Evolutionary conservation across 768 basidiomycete species (phyloP).

Genomic region (Mrakia frigida): DNA sequence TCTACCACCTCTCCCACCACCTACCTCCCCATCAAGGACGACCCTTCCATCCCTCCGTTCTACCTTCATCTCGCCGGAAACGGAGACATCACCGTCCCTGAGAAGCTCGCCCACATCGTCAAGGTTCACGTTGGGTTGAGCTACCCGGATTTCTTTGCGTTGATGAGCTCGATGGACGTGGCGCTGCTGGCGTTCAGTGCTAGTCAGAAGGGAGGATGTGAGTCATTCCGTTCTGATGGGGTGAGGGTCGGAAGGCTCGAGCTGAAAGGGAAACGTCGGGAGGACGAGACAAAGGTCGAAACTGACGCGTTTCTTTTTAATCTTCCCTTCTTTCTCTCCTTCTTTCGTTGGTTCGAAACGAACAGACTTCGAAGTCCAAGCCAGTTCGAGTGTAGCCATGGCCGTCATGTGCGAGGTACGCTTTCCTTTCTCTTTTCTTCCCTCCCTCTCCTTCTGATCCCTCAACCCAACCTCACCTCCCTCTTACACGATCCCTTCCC

Average conservation of each 20-base stretch:
- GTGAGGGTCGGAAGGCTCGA: not conserved
- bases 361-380: constrained; percentile 46
- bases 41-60: constrained; percentile 28
- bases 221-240: not conserved
- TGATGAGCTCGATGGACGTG: constrained; percentile 48
- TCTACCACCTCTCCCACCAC: not conserved
- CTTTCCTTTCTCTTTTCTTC: not conserved
- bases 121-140: constrained; percentile 43
- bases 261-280: not conserved
- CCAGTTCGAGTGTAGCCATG: constrained; percentile 49
- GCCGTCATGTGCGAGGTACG: constrained; percentile 47
- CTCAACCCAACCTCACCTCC: constrained; percentile 21
- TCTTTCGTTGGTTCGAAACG: not conserved
- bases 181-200: constrained; percentile 49
- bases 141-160: constrained; percentile 47
- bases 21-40: constrained; percentile 12
- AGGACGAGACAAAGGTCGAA: no score
- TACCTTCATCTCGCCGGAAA: constrained; percentile 31
- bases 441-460: no score
- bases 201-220: constrained; percentile 38
- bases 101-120: constrained; percentile 47
- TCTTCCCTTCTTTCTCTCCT: not conserved
- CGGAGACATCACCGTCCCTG: constrained; percentile 39
- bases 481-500: not conserved
- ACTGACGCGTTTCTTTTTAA: no score